phyloP scores from a whole-genome alignment of 768 basidiomycete species.

The Suillus lakei region DNA sequence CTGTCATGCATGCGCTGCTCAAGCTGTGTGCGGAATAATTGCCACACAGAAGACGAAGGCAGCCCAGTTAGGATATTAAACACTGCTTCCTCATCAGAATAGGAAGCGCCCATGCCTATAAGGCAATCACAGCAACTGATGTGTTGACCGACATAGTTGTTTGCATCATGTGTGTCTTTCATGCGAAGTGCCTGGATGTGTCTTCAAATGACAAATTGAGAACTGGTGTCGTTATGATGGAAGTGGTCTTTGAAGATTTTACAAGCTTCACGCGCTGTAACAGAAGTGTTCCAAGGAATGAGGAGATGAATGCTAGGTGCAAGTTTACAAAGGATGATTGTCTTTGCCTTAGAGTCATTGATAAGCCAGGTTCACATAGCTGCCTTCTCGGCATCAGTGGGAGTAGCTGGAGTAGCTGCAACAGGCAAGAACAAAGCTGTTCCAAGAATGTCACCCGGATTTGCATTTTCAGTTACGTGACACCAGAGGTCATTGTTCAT shows the following conservation, averaged over 20 bases:
- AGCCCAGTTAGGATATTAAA: neutral
- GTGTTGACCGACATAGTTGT: neutral
- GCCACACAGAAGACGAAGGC: neutral
- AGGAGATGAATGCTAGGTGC: neutral
- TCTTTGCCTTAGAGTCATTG: neutral
- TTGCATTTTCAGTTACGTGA: conserved; percentile 4
- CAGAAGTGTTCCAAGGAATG: neutral
- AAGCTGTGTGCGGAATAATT: neutral
- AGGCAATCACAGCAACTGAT: neutral
- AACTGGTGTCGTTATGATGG: neutral
- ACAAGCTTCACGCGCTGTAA: neutral
- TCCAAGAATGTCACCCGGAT: neutral
- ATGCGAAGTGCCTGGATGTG: neutral
- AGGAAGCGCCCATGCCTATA: neutral
- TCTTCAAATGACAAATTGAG: neutral
- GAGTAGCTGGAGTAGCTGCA: neutral
- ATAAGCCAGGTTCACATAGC: neutral
- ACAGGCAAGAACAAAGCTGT: neutral
- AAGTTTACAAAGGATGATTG: neutral
- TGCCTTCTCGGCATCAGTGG: neutral
- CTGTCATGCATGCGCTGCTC: neutral
- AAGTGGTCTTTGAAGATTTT: neutral
- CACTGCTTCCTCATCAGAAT: neutral
- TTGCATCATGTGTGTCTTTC: neutral
- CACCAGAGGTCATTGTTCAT: conserved; percentile 7